Evolutionary conservation across 106 monocot species (phyloP).

Genomic region (Apostasia ramifera): DNA sequence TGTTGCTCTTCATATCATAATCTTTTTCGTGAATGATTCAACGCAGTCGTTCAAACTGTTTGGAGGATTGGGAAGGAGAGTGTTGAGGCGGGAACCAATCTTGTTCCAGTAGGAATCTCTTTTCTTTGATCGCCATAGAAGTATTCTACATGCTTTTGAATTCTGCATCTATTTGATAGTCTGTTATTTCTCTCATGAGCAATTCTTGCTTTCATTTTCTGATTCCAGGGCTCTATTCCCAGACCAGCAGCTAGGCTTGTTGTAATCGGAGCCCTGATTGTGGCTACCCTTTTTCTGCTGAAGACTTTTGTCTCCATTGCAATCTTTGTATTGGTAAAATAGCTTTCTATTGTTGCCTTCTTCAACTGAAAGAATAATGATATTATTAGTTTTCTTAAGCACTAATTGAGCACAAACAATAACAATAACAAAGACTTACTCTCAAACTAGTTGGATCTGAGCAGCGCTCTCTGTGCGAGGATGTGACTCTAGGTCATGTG

Average conservation of each 20-base stretch:
- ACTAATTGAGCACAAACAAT: not conserved
- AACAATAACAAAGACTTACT: not conserved
- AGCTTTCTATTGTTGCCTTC: not conserved
- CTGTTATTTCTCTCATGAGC: not conserved
- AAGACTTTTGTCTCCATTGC: slow-evolving; percentile 74
- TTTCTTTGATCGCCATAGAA: not conserved
- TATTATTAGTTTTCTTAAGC: not conserved
- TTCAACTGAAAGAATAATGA: not conserved
- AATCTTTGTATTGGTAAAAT: slow-evolving; percentile 67
- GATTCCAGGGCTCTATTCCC: slow-evolving; percentile 57
- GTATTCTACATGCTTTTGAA: not conserved
- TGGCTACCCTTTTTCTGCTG: slow-evolving; percentile 48
- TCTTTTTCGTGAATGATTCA: not conserved
- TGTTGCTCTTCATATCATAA: not conserved
- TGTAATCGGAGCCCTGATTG: slow-evolving; percentile 31
- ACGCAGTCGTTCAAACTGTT: slow-evolving; percentile 41
- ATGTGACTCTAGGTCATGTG: too few species aligned
- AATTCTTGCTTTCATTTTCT: not conserved
- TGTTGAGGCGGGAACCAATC: slow-evolving; percentile 47
- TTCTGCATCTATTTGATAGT: not conserved
- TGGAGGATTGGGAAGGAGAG: slow-evolving; percentile 49
- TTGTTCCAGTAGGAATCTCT: slow-evolving; percentile 46
- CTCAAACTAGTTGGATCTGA: too few species aligned
- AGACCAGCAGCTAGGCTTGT: slow-evolving; percentile 55
- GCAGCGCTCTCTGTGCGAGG: too few species aligned